Base-by-base conservation (phyloP, 1,284 basidiomycete genomes). In the Cronartium quercuum region DNA sequence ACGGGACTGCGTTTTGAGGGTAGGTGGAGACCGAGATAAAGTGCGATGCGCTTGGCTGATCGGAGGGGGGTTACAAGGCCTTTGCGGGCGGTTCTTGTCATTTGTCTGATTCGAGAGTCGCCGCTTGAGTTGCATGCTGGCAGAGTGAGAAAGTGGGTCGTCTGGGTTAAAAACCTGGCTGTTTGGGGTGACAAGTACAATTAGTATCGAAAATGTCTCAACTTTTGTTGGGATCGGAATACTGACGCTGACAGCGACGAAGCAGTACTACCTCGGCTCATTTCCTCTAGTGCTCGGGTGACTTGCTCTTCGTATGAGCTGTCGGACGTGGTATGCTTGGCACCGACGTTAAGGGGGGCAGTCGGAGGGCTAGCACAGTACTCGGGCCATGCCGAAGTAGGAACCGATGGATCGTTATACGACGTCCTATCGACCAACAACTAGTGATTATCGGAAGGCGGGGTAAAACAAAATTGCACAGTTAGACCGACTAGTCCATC, bases 11-110 rank as follows among this genome's bases (percentile, higher is more conserved):
- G 60, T 12, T 61, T 75, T 57, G n/a, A 29, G 5, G 37, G 42
- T 41, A 47, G 41, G 37, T 38, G 58, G 29, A 15, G 42, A 47
- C 15, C 62, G 63, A 24, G 38, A 47, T 10, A 66, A 24, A 6
- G 42, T 40, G 37, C 34, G 63, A 38, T 73, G 70, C 34, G 70
- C 37, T 41, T 66, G 63, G 5, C 37, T 15, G 34, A 67, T 75
- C 7, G 71, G 65, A 24, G 58, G 58, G 29, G 58, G 35, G 34
- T 65, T 41, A 6, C 51, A 47, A 7, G 71, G 65, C 51, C 64
- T n/a, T 24, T 47, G 38, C 3, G 71, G 65, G 37, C 63, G 60
- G 6, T n/a, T n/a, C 29, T 21, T 57, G 57, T n/a, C 57, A 29
- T 24, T 24, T 47, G 68, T 24, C 7, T 18, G n/a, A 29, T 13